These are phyloP conservation scores for Rhodofomes roseus DNA, from an alignment of 1,284 basidiomycete genomes.

Conservation along the genomic window DNA sequence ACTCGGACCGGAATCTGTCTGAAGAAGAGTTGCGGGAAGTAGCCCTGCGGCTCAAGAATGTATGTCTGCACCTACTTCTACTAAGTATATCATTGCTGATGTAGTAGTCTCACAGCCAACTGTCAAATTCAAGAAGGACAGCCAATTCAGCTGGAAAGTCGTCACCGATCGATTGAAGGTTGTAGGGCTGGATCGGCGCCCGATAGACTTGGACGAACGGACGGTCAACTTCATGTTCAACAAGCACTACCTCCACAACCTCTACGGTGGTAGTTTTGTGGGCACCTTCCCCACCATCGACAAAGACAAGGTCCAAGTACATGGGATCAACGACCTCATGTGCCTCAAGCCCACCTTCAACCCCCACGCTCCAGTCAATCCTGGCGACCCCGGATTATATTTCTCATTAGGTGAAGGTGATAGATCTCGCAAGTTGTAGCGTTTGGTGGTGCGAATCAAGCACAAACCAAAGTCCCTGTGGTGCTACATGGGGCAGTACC, in stretches of 20 bases:
- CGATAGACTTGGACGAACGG: neutral
- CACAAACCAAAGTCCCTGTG: neutral
- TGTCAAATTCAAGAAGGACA: constrained; percentile 4
- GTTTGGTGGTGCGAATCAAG: neutral
- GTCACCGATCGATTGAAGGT: constrained; percentile 2
- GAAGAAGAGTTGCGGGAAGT: no score
- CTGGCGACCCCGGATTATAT: neutral
- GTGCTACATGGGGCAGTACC: constrained; percentile 3
- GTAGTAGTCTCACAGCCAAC: neutral
- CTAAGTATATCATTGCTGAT: neutral
- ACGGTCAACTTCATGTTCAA: neutral
- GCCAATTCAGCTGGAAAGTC: constrained; percentile 1
- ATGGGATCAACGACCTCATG: constrained; percentile 3
- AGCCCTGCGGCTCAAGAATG: neutral
- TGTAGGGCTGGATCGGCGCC: neutral
- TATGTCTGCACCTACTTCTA: neutral
- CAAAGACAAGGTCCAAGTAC: neutral
- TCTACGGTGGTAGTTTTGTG: constrained; percentile 4
- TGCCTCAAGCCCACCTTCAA: neutral
- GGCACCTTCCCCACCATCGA: neutral
- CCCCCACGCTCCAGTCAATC: constrained; percentile 1
- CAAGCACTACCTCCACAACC: neutral
- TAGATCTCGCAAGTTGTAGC: no score
- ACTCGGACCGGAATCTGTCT: no score
- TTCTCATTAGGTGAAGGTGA: neutral